Evolutionary conservation across 164 flowering plant species (phyloP).

Genomic region (Stephania japonica): DNA sequence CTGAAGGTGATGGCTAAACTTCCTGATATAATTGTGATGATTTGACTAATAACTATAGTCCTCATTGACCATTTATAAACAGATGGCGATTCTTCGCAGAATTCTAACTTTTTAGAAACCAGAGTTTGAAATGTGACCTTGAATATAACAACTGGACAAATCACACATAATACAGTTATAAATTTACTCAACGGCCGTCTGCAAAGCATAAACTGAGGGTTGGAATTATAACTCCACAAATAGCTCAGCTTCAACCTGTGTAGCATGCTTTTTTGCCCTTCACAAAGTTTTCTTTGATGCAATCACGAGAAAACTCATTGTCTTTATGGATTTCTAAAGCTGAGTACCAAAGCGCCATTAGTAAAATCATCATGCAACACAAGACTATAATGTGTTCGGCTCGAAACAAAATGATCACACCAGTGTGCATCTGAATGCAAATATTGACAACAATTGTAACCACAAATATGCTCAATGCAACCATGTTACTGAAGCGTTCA

Average conservation of each 20-base stretch:
- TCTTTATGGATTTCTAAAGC: not conserved
- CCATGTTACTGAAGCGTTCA: slow-evolving; percentile 11
- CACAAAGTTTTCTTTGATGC: not conserved
- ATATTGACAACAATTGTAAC: slow-evolving; percentile 8
- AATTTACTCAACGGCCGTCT: not conserved
- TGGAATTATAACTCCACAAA: not conserved
- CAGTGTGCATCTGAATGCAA: slow-evolving; percentile 8
- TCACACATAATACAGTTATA: not conserved
- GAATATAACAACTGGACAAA: not conserved
- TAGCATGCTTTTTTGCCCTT: not conserved
- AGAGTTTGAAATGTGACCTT: not conserved
- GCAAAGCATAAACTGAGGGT: not conserved
- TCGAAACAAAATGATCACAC: slow-evolving; percentile 7
- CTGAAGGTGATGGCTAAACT: not conserved
- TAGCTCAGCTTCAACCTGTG: not conserved
- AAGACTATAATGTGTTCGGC: slow-evolving; percentile 5
- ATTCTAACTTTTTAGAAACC: not conserved
- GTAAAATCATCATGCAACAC: slow-evolving; percentile 6
- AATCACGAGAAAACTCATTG: not conserved
- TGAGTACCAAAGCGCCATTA: slow-evolving; percentile 2
- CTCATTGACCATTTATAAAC: not conserved
- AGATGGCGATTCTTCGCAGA: not conserved
- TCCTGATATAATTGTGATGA: not conserved
- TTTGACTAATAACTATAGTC: not conserved
- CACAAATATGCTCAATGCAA: slow-evolving; percentile 7